A percentile compares a stretch with the other conserved stretches of the same genome.
These are phyloP conservation scores for Pseudocercospora crystallina DNA, from an alignment of 2,329 filamentous ascomycete genomes.

Conservation along the genomic window DNA sequence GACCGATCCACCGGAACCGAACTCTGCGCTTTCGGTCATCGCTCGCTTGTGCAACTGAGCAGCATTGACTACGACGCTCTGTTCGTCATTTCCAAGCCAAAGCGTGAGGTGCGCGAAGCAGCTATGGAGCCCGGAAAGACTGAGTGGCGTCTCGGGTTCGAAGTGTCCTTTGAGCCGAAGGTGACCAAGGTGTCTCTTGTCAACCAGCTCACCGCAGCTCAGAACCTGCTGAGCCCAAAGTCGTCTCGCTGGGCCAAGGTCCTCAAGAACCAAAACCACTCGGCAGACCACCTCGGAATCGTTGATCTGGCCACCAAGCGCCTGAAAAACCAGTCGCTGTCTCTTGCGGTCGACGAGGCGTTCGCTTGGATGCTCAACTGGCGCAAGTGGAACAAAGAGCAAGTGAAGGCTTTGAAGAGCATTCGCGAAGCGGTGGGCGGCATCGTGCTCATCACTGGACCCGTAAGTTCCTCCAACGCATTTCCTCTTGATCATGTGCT, in stretches of 20 bases:
- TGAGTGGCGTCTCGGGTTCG: not conserved
- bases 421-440: constrained; percentile 15
- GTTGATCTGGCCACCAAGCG: constrained; percentile 17
- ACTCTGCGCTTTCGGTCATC: not conserved
- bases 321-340: too few relatives aligned
- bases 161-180: constrained; percentile 6
- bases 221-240: constrained; percentile 11
- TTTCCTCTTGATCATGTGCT: not conserved
- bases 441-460: constrained; percentile 20
- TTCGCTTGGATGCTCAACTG: constrained; percentile 15
- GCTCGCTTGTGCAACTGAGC: not conserved
- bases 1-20: not conserved
- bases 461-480: constrained; percentile 2
- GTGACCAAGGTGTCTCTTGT: constrained; percentile 5
- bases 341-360: constrained; percentile 8
- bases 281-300: constrained; percentile 1
- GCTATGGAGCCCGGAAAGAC: not conserved
- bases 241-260: constrained; percentile 15
- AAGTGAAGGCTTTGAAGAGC: constrained; percentile 17
- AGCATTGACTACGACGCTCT: constrained; percentile 10
- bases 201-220: constrained; percentile 13
- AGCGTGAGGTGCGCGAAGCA: not conserved
- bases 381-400: constrained; percentile 21
- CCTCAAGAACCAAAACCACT: constrained; percentile 20
- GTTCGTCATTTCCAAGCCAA: constrained; percentile 9